These are phyloP conservation scores for Starmera caribaea DNA, from an alignment of 805 yeast genomes.

Conservation along the genomic window DNA sequence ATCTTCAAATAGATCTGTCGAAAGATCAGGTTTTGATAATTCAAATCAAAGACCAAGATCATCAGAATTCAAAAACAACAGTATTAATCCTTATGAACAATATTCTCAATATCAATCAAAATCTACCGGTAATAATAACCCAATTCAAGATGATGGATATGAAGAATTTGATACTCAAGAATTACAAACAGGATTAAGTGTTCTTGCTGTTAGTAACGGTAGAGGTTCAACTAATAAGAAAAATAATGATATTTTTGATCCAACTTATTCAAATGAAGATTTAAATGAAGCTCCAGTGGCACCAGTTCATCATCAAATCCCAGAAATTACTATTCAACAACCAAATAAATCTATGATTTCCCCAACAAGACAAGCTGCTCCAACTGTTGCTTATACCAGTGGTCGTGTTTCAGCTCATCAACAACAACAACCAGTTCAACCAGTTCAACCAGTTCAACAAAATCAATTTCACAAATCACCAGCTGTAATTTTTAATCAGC, in stretches of 20 bases:
- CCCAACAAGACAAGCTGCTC: slow-evolving; percentile 8
- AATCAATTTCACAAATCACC: slow-evolving; percentile 4
- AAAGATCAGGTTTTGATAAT: background rate
- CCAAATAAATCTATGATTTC: slow-evolving; percentile 8
- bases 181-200: slow-evolving; percentile 16
- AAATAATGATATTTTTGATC: slow-evolving; percentile 19
- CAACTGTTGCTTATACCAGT: slow-evolving; percentile 3
- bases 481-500: slow-evolving; percentile 1
- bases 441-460: slow-evolving; percentile 10
- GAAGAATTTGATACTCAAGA: slow-evolving; percentile 20
- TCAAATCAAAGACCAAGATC: background rate
- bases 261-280: slow-evolving; percentile 18
- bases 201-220: slow-evolving; percentile 6
- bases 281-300: background rate
- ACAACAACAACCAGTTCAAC: slow-evolving; percentile 9
- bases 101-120: background rate
- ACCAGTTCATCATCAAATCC: slow-evolving; percentile 5
- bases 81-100: background rate
- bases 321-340: slow-evolving; percentile 7
- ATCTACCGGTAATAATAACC: background rate
- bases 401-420: slow-evolving; percentile 3
- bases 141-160: slow-evolving; percentile 8
- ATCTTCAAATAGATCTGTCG: background rate
- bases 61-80: background rate
- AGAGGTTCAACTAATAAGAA: slow-evolving; percentile 1